Percentiles rank a stretch among this genome's conserved stretches.
These are phyloP conservation scores for Suhomyces kilbournensis DNA, from an alignment of 805 yeast genomes.

Conservation along the genomic window DNA sequence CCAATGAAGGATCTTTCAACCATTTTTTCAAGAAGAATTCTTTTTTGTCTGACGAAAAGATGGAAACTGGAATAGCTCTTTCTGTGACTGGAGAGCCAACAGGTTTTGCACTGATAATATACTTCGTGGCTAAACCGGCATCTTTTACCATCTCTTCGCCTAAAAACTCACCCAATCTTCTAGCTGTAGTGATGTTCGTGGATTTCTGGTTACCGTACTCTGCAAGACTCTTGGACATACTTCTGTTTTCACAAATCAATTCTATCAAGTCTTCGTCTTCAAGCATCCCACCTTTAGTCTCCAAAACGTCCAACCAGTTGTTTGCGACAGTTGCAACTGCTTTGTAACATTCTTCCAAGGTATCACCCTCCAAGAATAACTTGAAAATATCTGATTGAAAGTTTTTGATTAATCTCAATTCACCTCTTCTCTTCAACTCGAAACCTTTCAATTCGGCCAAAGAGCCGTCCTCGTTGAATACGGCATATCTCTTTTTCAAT, in stretches of 20 bases:
- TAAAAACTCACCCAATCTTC: conserved; percentile 85
- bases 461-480: conserved; percentile 90
- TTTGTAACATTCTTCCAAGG: conserved; percentile 75
- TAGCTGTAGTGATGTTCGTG: conserved; percentile 94
- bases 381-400: conserved; percentile 94
- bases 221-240: conserved; percentile 86
- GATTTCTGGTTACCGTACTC: conserved; percentile 92
- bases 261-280: conserved; percentile 94
- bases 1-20: conserved; percentile 75
- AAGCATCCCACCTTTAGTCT: conserved; percentile 77
- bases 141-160: conserved; percentile 97
- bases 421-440: conserved; percentile 96
- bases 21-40: conserved; percentile 76
- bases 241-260: conserved; percentile 91
- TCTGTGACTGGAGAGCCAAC: conserved; percentile 87
- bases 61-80: conserved; percentile 94
- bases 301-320: conserved; percentile 92
- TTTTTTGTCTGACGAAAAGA: conserved; percentile 87
- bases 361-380: conserved; percentile 79
- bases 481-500: conserved; percentile 93
- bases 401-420: conserved; percentile 84
- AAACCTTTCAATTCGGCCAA: conserved; percentile 95
- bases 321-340: conserved; percentile 93
- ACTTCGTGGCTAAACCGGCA: conserved; percentile 93
- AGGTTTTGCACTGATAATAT: conserved; percentile 84